Base-by-base conservation (phyloP, 139 green algal species). In the Closterium sp. region DNA sequence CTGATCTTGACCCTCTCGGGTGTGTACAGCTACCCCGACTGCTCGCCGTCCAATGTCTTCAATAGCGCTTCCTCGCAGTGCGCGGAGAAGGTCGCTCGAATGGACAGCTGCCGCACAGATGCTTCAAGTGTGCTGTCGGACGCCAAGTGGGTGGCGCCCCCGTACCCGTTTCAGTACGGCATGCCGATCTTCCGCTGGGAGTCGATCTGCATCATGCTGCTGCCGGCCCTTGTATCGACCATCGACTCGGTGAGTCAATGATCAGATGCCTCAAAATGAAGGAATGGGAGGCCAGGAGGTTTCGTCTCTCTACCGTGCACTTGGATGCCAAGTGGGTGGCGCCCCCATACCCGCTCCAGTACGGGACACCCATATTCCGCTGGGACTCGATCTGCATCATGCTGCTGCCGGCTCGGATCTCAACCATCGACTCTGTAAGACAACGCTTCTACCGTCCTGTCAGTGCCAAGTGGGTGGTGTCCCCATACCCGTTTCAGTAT, bases 81-180 rank as follows among this genome's bases (percentile, higher is more conserved):
- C 30, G 0, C 1, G 9, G 31, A 90, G 81, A 87, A 91, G n/a
- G 28, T 34, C n/a, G 43, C 43, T 38, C 30, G n/a, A 10, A 90
- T 89, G 76, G n/a, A 9, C 35, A 64, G 9, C 9, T 89, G 86
- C 31, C 55, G 86, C 30, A 91, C 88, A 25, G 84, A 90, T 12
- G 66, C 30, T 3, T 88, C 88, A 0, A 87, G 38, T 23, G 84
- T 43, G 28, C 69, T 91, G 30, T 33, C n/a, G 43, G 30, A 33
- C 66, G 88, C 66, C 64, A 33, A 88, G 38, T 91, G 88, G 88
- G 66, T 91, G 28, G n/a, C 34, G 38, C 76, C 88, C 38, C 88
- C 88, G n/a, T 91, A 91, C 66, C 88, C 88, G 31, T 91, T 89
- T 36, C 88, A 91, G 84, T 91, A 43, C 34, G 88, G 88, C 30